phyloP scores from a whole-genome alignment of 1,284 basidiomycete genomes.

The Vanrija humicola region DNA sequence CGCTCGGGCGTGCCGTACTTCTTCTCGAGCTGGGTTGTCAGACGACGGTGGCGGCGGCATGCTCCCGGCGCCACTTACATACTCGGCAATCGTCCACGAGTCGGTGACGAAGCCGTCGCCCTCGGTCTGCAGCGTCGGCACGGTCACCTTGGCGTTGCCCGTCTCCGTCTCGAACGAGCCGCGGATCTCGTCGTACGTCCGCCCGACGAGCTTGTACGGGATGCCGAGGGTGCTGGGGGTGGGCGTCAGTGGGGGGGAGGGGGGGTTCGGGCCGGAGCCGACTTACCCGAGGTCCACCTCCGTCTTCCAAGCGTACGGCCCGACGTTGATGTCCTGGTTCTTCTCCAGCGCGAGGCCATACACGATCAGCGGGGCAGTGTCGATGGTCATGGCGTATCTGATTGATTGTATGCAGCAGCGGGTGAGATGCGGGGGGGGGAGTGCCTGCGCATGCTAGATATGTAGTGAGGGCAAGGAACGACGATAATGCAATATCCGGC shows the following conservation, averaged over 20 bases:
- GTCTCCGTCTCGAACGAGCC: slow-evolving; percentile 22
- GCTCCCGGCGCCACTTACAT: slow-evolving; percentile 15
- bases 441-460: no score
- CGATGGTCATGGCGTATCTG: slow-evolving; percentile 1
- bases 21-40: slow-evolving; percentile 24
- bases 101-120: slow-evolving; percentile 28
- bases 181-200: slow-evolving; percentile 28
- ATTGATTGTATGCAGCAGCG: no score
- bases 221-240: slow-evolving; percentile 26
- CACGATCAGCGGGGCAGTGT: neutral
- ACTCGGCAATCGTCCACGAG: slow-evolving; percentile 34
- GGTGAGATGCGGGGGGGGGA: no score
- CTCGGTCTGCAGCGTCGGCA: slow-evolving; percentile 27
- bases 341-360: slow-evolving; percentile 10
- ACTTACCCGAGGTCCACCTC: slow-evolving; percentile 7
- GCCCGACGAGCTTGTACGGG: slow-evolving; percentile 8
- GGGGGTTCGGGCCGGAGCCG: neutral
- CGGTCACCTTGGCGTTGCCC: slow-evolving; percentile 33
- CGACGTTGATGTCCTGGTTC: slow-evolving; percentile 15
- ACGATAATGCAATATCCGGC: no score
- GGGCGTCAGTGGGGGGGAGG: neutral
- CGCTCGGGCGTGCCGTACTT: slow-evolving; percentile 23
- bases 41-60: neutral
- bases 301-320: slow-evolving; percentile 15
- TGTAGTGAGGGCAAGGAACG: no score